Percentiles rank a stretch among this genome's conserved stretches.
Conservation (phyloP, 495 filamentous ascomycete species). For the Pyronema omphalodes region DNA sequence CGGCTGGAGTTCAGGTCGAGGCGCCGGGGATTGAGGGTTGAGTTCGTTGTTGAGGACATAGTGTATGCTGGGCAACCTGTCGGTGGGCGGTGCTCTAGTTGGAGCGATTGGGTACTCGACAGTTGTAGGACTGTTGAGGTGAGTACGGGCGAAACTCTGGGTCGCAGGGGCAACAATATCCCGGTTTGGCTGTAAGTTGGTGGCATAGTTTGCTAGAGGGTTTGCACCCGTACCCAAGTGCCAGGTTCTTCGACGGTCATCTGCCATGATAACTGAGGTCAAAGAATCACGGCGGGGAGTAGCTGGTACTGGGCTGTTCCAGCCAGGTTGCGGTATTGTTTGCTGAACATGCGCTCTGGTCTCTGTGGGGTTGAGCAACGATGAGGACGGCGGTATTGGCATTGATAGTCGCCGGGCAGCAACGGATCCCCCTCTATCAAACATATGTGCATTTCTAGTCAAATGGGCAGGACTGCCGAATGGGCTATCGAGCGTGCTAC, state of each 20-base stretch:
- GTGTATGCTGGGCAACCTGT: constrained; percentile 4
- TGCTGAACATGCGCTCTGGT: constrained; percentile 2
- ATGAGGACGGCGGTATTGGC: constrained; percentile 4
- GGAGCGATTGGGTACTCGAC: constrained; percentile 10
- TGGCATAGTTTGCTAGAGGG: not conserved
- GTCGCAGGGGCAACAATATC: constrained; percentile 20
- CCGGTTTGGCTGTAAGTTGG: constrained; percentile 7
- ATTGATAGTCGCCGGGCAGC: constrained; percentile 5
- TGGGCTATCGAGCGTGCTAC: constrained; percentile 17
- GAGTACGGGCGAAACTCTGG: constrained; percentile 15
- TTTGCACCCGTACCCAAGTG: constrained; percentile 11
- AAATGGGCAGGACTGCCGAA: constrained; percentile 14
- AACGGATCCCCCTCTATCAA: constrained; percentile 9
- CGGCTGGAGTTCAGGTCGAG: not conserved
- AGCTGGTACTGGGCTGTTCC: not conserved
- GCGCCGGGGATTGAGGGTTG: not conserved
- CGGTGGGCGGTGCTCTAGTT: not conserved
- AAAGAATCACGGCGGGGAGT: constrained; percentile 15
- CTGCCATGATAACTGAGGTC: constrained; percentile 11
- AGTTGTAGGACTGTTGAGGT: constrained; percentile 13
- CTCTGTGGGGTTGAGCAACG: not conserved
- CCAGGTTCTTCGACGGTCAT: constrained; percentile 22
- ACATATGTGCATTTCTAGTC: constrained; percentile 7
- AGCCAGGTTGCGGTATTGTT: constrained; percentile 3
- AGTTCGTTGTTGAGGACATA: constrained; percentile 1